Evolutionary conservation across 2,329 filamentous ascomycete species (phyloP).

Genomic region (Colletotrichum euphorbiae): DNA sequence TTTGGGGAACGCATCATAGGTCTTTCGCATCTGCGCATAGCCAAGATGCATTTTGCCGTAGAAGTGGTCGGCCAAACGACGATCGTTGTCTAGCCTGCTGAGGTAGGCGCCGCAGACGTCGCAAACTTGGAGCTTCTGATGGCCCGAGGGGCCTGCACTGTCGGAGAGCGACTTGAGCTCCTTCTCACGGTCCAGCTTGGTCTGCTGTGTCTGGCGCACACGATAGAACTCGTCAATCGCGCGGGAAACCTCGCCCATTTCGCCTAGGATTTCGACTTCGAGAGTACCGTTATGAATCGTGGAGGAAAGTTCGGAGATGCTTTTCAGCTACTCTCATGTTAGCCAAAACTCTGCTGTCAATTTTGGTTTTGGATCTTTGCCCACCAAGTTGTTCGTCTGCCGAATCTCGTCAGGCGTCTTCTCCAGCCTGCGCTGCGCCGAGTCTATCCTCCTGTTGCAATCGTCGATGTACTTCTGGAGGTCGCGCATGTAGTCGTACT

Average conservation of each 20-base stretch:
- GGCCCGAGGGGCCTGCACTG: conserved; percentile 90
- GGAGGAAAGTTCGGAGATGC: conserved; percentile 82
- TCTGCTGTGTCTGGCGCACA: conserved; percentile 81
- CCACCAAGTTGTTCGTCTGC: conserved; percentile 87
- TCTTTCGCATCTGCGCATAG: conserved; percentile 98
- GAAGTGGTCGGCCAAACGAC: conserved; percentile 94
- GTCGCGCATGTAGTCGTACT: conserved; percentile 96
- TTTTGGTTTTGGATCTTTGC: background rate
- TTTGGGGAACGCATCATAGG: conserved; percentile 85
- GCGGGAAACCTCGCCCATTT: conserved; percentile 81
- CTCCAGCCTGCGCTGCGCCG: conserved; percentile 88
- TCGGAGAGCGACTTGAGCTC: conserved; percentile 92
- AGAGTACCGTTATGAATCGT: conserved; percentile 85
- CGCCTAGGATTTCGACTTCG: conserved; percentile 87
- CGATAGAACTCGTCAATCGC: conserved; percentile 91
- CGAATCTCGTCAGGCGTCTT: conserved; percentile 98
- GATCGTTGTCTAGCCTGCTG: conserved; percentile 91
- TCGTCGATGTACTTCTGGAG: conserved; percentile 97
- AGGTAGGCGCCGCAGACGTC: conserved; percentile 98
- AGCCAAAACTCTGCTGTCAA: conserved; percentile 42
- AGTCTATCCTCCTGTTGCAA: conserved; percentile 93
- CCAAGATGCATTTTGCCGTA: conserved; percentile 99
- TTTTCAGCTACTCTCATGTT: conserved; percentile 69
- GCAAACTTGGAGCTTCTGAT: conserved; percentile 98
- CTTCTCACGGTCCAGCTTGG: conserved; percentile 85